Conservation (phyloP, 805 yeast species). For the Yarrowia alimentaria region DNA sequence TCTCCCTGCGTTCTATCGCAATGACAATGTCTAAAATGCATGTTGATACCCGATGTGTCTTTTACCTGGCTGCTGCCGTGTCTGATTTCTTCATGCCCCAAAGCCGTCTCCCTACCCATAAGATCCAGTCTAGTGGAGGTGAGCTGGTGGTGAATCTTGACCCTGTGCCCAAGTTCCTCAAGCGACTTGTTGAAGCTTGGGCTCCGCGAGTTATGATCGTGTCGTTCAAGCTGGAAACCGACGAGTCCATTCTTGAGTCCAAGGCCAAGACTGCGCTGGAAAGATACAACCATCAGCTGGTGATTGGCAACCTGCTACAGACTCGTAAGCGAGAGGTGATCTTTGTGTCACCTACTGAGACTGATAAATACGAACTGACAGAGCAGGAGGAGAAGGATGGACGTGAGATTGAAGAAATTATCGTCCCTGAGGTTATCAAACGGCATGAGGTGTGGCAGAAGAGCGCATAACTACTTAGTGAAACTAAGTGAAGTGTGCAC, state of each 20-base stretch:
- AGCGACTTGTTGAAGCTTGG: conserved; percentile 88
- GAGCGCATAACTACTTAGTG: conserved; percentile 13
- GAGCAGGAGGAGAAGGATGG: conserved; percentile 44
- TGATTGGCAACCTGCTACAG: conserved; percentile 88
- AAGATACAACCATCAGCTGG: conserved; percentile 88
- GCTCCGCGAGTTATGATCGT: conserved; percentile 93
- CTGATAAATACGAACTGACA: conserved; percentile 40
- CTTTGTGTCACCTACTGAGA: conserved; percentile 59
- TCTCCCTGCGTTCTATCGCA: conserved; percentile 71
- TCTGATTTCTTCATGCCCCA: conserved; percentile 92
- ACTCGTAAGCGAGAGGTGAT: conserved; percentile 86
- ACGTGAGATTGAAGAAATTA: conserved; percentile 71
- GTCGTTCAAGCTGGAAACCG: conserved; percentile 93
- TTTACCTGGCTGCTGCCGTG: conserved; percentile 95
- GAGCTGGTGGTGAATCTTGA: conserved; percentile 81
- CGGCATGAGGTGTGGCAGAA: conserved; percentile 65
- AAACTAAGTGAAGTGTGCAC: no score
- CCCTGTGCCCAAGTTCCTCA: conserved; percentile 93
- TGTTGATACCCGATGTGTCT: conserved; percentile 49
- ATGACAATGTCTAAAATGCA: conserved; percentile 49
- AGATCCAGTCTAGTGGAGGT: conserved; percentile 82
- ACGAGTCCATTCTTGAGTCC: conserved; percentile 59
- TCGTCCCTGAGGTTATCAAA: conserved; percentile 72
- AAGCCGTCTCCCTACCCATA: conserved; percentile 84
- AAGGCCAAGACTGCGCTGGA: conserved; percentile 79